A percentile compares a stretch with the other conserved stretches of the same genome.
These are phyloP conservation scores for Gentiana straminea DNA, from an alignment of 257 asterid species.

Conservation along the genomic window DNA sequence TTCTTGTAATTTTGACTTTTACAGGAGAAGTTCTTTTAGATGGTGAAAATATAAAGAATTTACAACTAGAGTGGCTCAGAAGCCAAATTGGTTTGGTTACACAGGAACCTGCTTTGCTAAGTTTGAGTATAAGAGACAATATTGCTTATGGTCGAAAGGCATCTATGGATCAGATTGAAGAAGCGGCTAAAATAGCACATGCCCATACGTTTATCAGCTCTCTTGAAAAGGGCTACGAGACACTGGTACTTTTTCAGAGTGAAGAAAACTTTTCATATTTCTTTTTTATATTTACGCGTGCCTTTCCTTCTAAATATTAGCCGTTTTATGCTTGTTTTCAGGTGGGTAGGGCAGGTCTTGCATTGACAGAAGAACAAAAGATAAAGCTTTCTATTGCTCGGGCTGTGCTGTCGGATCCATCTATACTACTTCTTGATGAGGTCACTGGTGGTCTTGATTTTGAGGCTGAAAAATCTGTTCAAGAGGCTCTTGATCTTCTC, in stretches of 20 bases:
- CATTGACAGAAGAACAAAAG: conserved; percentile 93
- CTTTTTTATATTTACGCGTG: neutral
- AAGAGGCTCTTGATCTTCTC: conserved; percentile 91
- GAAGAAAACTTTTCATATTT: conserved; percentile 6
- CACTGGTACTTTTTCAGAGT: conserved; percentile 52
- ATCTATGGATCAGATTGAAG: conserved; percentile 87
- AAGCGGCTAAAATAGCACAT: conserved; percentile 97
- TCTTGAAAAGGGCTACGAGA: conserved; percentile 78
- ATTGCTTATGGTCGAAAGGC: conserved; percentile 96
- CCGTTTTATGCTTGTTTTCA: conserved; percentile 26
- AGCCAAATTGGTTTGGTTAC: conserved; percentile 97
- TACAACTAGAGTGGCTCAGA: conserved; percentile 95
- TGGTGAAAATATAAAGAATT: conserved; percentile 94
- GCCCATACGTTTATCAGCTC: conserved; percentile 99
- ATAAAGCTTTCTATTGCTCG: conserved; percentile 97
- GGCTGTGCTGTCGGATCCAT: conserved; percentile 93
- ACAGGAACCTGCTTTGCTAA: conserved; percentile 97
- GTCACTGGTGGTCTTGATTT: conserved; percentile 99
- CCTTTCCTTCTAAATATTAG: neutral
- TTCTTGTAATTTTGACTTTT: conserved; percentile 7
- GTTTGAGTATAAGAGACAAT: conserved; percentile 91
- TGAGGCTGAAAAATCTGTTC: conserved; percentile 97
- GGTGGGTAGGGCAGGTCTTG: conserved; percentile 83
- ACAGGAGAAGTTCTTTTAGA: conserved; percentile 99
- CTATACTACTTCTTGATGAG: conserved; percentile 91